Percentiles rank a stretch among this genome's conserved stretches.
Conservation (phyloP, 2,329 filamentous ascomycete species). For the Emergomyces pasteurianus region DNA sequence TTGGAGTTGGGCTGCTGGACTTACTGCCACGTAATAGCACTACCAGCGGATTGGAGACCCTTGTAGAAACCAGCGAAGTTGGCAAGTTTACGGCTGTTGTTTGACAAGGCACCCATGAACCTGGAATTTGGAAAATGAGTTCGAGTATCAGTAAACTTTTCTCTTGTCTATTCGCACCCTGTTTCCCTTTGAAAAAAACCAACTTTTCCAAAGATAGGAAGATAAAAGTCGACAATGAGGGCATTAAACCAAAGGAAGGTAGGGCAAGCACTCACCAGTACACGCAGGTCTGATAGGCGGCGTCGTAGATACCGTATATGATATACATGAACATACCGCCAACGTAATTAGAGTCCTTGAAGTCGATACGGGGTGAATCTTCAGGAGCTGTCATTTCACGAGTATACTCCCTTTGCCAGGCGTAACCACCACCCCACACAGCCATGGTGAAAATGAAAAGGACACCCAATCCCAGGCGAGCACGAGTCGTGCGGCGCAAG, state of each 20-base stretch:
- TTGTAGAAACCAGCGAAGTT: slow-evolving; percentile 90
- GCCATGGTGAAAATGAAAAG: slow-evolving; percentile 61
- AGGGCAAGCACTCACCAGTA: slow-evolving; percentile 56
- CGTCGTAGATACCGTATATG: slow-evolving; percentile 82
- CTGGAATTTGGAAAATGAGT: slow-evolving; percentile 26
- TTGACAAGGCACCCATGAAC: slow-evolving; percentile 88
- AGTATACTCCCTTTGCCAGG: slow-evolving; percentile 54
- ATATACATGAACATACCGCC: slow-evolving; percentile 83
- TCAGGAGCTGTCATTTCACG: slow-evolving; percentile 26
- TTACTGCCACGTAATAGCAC: slow-evolving; percentile 45
- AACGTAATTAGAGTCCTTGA: slow-evolving; percentile 48
- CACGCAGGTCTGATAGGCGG: slow-evolving; percentile 76
- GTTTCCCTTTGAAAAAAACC: background rate
- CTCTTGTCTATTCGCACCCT: too few species aligned
- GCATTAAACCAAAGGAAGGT: background rate
- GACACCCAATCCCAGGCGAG: slow-evolving; percentile 49
- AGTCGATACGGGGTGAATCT: slow-evolving; percentile 18
- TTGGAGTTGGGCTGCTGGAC: slow-evolving; percentile 7
- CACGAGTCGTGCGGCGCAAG: slow-evolving; percentile 54
- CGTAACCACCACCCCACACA: slow-evolving; percentile 75
- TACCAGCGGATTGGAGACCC: slow-evolving; percentile 77
- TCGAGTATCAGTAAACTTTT: background rate
- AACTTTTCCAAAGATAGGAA: background rate
- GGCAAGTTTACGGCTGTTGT: slow-evolving; percentile 82
- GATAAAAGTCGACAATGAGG: background rate